These are phyloP conservation scores for Colletotrichum viniferum DNA, from an alignment of 2,329 filamentous ascomycete species.

Conservation along the genomic window DNA sequence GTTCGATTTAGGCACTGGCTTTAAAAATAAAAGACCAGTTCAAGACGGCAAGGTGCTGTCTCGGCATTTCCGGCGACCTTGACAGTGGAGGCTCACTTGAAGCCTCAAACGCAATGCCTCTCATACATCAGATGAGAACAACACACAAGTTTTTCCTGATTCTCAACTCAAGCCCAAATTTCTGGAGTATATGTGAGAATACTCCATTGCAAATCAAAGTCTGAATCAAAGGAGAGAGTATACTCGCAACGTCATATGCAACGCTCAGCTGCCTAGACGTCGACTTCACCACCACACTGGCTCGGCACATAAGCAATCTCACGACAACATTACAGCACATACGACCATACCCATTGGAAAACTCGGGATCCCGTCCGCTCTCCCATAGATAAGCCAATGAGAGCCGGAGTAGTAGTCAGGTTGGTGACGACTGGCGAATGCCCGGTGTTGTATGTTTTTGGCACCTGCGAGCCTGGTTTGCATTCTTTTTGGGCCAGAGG, in stretches of 20 bases:
- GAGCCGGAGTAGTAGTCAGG: background rate
- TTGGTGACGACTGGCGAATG: background rate
- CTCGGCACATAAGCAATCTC: background rate
- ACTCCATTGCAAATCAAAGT: too few relatives aligned
- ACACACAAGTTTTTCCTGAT: background rate
- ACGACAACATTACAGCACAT: background rate
- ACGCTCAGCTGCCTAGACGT: background rate
- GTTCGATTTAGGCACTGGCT: background rate
- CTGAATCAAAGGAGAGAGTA: background rate
- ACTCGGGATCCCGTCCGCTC: background rate
- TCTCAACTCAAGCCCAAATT: background rate
- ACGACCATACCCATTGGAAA: background rate
- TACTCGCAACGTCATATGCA: background rate
- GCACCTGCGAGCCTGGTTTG: too few relatives aligned
- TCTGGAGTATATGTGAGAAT: fast-evolving
- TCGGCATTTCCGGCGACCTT: background rate
- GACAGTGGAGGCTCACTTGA: background rate
- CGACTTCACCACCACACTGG: background rate
- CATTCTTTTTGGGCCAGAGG: too few relatives aligned
- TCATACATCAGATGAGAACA: background rate
- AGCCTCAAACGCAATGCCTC: background rate
- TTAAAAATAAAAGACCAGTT: background rate
- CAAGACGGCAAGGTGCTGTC: background rate
- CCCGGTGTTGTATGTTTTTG: background rate
- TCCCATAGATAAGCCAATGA: background rate